These are phyloP conservation scores for Trametes sp. DNA, from an alignment of 1,284 basidiomycete genomes.

Conservation along the genomic window DNA sequence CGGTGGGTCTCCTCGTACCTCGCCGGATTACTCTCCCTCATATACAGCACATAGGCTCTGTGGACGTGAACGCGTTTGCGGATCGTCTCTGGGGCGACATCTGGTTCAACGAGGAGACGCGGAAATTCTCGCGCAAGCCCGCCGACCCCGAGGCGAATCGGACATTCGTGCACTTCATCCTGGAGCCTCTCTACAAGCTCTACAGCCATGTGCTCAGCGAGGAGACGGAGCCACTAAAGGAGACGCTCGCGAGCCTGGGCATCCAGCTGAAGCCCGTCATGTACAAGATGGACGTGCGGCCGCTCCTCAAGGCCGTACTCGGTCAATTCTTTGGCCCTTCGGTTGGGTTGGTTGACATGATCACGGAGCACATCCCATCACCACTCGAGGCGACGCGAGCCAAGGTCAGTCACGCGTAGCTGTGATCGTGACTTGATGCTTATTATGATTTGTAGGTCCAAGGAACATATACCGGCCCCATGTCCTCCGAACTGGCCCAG, in stretches of 20 bases:
- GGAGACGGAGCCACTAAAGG: constrained; percentile 84
- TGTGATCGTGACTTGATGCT: not conserved
- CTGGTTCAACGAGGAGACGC: constrained; percentile 85
- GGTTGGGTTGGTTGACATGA: constrained; percentile 91
- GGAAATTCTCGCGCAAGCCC: constrained; percentile 91
- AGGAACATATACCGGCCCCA: constrained; percentile 86
- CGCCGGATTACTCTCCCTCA: constrained; percentile 11
- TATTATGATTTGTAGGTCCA: constrained; percentile 60
- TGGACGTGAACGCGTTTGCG: constrained; percentile 77
- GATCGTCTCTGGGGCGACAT: constrained; percentile 98
- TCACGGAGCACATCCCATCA: constrained; percentile 89
- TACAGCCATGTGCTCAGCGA: constrained; percentile 95
- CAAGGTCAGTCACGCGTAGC: constrained; percentile 61
- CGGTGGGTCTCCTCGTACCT: constrained; percentile 52
- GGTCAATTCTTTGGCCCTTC: constrained; percentile 96
- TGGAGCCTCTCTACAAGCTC: constrained; percentile 97
- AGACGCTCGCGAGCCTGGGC: constrained; percentile 81
- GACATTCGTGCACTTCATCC: constrained; percentile 95
- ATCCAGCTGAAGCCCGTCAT: constrained; percentile 93
- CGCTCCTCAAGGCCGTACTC: constrained; percentile 91
- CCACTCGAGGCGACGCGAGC: constrained; percentile 72
- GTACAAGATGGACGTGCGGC: constrained; percentile 98
- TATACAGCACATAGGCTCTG: constrained; percentile 49
- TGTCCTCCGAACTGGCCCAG: constrained; percentile 78
- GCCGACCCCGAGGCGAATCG: constrained; percentile 84